Conservation (phyloP, 345 rosid species). For the Rhizophora mangle region DNA sequence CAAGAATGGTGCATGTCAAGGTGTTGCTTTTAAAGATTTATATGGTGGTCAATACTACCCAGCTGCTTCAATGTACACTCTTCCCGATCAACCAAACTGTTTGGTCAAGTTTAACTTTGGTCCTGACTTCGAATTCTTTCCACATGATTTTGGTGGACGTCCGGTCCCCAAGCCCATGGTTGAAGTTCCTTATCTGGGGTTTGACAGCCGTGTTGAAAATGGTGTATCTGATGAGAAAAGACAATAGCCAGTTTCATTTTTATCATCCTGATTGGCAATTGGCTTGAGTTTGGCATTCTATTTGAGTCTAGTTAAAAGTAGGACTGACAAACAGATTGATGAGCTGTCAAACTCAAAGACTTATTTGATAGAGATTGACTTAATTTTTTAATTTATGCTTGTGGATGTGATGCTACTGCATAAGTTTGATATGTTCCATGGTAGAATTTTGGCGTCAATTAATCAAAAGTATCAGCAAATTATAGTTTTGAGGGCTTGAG, state of each 20-base stretch:
- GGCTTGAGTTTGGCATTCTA: constrained; percentile 24
- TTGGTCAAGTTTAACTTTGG: constrained; percentile 90
- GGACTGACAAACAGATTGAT: constrained; percentile 26
- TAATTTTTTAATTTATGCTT: constrained; percentile 10
- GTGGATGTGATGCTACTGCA: constrained; percentile 19
- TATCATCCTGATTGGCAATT: constrained; percentile 14
- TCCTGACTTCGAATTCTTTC: constrained; percentile 71
- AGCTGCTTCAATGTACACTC: constrained; percentile 98
- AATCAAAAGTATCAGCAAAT: background rate
- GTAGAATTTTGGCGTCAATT: constrained; percentile 2
- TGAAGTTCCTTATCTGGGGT: constrained; percentile 77
- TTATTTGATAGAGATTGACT: constrained; percentile 18
- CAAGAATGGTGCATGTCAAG: constrained; percentile 84
- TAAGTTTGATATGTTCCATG: background rate
- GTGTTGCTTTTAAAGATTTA: constrained; percentile 83
- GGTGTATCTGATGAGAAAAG: constrained; percentile 59
- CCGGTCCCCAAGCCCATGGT: constrained; percentile 65
- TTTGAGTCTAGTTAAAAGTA: constrained; percentile 23
- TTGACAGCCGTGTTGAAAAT: constrained; percentile 55
- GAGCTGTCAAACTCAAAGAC: constrained; percentile 21
- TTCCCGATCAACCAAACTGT: constrained; percentile 85
- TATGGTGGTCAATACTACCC: constrained; percentile 87
- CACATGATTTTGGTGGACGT: constrained; percentile 65
- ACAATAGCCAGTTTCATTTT: constrained; percentile 31
- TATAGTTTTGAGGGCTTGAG: background rate